Conservation (phyloP, 768 basidiomycete genomes). For the Tylopilus balloui region DNA sequence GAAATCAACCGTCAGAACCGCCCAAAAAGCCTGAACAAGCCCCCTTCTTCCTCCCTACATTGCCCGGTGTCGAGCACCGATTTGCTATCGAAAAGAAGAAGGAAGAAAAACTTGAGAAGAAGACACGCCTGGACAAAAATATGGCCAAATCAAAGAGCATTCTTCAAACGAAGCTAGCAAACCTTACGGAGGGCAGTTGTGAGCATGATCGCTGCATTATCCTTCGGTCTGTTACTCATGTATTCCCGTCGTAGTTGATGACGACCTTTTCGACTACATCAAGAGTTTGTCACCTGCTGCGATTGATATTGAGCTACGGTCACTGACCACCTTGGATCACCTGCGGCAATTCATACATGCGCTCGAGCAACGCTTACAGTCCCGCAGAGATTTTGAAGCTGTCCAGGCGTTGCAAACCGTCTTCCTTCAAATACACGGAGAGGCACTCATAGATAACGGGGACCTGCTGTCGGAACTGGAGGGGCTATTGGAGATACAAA, state of each 20-base stretch:
- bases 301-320: constrained; percentile 86
- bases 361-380: constrained; percentile 64
- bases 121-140: constrained; percentile 50
- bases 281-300: constrained; percentile 89
- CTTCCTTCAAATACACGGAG: constrained; percentile 81
- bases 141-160: constrained; percentile 55
- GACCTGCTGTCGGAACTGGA: constrained; percentile 61
- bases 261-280: constrained; percentile 75
- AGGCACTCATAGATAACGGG: constrained; percentile 64
- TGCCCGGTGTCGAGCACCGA: constrained; percentile 81
- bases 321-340: constrained; percentile 59
- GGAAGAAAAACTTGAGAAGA: constrained; percentile 35
- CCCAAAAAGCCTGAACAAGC: constrained; percentile 94
- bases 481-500: constrained; percentile 59
- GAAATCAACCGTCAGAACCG: constrained; percentile 94
- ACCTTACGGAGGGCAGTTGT: constrained; percentile 65
- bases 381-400: constrained; percentile 91
- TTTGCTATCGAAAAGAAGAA: constrained; percentile 57
- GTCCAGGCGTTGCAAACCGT: constrained; percentile 85
- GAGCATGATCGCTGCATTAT: constrained; percentile 31
- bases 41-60: constrained; percentile 94
- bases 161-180: constrained; percentile 61
- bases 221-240: constrained; percentile 4
- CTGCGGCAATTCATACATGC: constrained; percentile 70
- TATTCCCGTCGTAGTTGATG: constrained; percentile 46